These are phyloP conservation scores for Austroboletus niveus DNA, from an alignment of 1,284 basidiomycete genomes.

Conservation along the genomic window DNA sequence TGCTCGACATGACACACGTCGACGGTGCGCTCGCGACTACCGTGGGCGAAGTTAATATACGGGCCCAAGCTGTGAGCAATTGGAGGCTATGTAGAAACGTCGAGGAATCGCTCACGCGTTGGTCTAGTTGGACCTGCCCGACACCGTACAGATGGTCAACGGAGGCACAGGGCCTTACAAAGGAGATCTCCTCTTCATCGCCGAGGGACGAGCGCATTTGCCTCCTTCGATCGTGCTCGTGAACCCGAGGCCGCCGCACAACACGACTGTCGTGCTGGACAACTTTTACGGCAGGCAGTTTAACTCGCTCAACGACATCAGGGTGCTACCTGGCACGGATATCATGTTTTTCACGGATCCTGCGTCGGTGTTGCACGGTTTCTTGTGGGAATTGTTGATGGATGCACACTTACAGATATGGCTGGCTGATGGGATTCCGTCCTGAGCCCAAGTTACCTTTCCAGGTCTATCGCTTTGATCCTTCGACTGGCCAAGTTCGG, in stretches of 20 bases:
- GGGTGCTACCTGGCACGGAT: constrained; percentile 64
- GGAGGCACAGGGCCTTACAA: constrained; percentile 71
- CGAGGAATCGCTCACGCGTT: background rate
- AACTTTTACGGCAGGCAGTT: constrained; percentile 78
- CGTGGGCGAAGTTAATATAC: constrained; percentile 49
- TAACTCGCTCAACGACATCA: constrained; percentile 79
- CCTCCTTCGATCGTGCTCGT: constrained; percentile 67
- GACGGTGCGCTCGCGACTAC: constrained; percentile 38
- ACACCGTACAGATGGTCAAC: constrained; percentile 65
- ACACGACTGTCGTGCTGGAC: constrained; percentile 62
- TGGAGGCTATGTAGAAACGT: background rate
- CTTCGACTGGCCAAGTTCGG: constrained; percentile 57
- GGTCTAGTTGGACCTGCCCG: constrained; percentile 46
- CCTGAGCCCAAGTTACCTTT: constrained; percentile 61
- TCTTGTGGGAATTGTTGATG: too few relatives aligned
- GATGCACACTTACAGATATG: constrained; percentile 45
- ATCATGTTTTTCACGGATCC: constrained; percentile 70
- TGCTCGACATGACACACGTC: constrained; percentile 46
- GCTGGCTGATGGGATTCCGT: constrained; percentile 61
- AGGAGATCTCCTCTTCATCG: constrained; percentile 61
- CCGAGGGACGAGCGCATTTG: constrained; percentile 61
- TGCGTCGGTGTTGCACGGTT: constrained; percentile 40
- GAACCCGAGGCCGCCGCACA: constrained; percentile 61
- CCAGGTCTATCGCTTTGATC: constrained; percentile 74
- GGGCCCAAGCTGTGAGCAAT: constrained; percentile 48